Percentiles rank a stretch among this genome's conserved stretches.
These are phyloP conservation scores for Corynascus novoguineensis DNA, from an alignment of 495 filamentous ascomycete species.

Conservation along the genomic window DNA sequence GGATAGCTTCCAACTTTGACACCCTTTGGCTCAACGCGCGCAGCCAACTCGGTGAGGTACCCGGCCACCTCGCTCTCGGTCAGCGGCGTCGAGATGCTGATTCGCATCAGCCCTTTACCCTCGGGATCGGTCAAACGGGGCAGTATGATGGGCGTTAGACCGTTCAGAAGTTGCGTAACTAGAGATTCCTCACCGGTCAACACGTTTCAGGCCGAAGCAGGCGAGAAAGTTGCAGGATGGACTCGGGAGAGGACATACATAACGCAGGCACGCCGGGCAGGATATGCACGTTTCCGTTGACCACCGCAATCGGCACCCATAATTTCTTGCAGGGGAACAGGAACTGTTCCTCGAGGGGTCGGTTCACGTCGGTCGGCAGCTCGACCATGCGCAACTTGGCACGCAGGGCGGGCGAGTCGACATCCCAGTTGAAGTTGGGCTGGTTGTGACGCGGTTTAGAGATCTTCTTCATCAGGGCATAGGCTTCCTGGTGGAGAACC, in stretches of 20 bases:
- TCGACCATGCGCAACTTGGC: constrained; percentile 87
- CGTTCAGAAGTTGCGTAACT: constrained; percentile 68
- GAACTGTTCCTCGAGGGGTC: constrained; percentile 57
- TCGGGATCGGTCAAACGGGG: constrained; percentile 70
- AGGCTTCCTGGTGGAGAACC: constrained; percentile 66
- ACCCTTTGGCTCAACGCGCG: constrained; percentile 59
- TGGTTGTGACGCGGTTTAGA: constrained; percentile 66
- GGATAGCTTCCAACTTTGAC: constrained; percentile 98
- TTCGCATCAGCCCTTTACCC: constrained; percentile 67
- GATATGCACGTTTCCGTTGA: constrained; percentile 91
- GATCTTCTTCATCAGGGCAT: constrained; percentile 74
- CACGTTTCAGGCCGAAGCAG: no score
- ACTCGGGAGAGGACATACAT: constrained; percentile 37
- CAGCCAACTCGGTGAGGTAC: constrained; percentile 75
- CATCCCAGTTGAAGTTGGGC: constrained; percentile 78
- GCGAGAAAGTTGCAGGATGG: not conserved
- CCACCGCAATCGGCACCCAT: constrained; percentile 84
- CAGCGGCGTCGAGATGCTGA: constrained; percentile 80
- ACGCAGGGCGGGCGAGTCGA: constrained; percentile 65
- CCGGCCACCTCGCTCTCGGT: constrained; percentile 77
- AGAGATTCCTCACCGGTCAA: not conserved
- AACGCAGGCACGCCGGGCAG: constrained; percentile 83
- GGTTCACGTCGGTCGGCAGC: constrained; percentile 64
- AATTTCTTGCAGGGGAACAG: constrained; percentile 73
- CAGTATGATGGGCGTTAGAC: constrained; percentile 62